Base-by-base conservation (phyloP, 768 basidiomycete genomes). In the Tricholoma sp. region DNA sequence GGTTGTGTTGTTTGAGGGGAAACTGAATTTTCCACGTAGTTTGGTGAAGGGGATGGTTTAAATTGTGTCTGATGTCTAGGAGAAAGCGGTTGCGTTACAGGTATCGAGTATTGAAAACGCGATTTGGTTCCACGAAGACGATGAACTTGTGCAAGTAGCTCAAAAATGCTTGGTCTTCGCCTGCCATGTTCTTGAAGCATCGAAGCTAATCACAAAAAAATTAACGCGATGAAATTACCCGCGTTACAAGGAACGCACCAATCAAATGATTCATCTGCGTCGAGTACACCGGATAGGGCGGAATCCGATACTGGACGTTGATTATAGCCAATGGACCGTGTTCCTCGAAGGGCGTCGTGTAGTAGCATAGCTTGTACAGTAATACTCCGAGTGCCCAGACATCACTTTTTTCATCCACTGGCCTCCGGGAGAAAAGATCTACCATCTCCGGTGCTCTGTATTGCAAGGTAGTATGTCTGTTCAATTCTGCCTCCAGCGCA, bases 381-480 rank as follows among this genome's bases (percentile, higher is more conserved):
- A 99, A 76, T 14, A 98, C 94, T 21, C 96, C 97, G 21, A 99
- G 80, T 0, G 97, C 97, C 97, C 97, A 99, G 0, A 99, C 88
- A 66, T 99, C 96, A 70, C 89, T 91, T 75, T 94, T 96, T 71
- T 95, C 93, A 67, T 94, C 93, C 32, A 94, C 82, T 1, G 90
- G 88, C 57, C 90, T 80, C 59, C 91, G 81, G 22, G 88, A 79
- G 70, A 89, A 89, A 0, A 87, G 83, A 67, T 99, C 96, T 14
- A 98, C 89, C 93, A 99, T 97, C 73, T 99, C 97, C 2, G 97
- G 96, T n/a, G 96, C 93, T 45, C 97, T 80, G 68, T 99, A 99
- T 70, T 98, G 97, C 60, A 98, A 78, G 3, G 97, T 99, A 2
- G 97, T 99, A 66, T 97, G 90, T 63, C 88, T 82, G 70, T 96